Conservation (phyloP, 169 alveolate species). For the Amoebophrya sp. region DNA sequence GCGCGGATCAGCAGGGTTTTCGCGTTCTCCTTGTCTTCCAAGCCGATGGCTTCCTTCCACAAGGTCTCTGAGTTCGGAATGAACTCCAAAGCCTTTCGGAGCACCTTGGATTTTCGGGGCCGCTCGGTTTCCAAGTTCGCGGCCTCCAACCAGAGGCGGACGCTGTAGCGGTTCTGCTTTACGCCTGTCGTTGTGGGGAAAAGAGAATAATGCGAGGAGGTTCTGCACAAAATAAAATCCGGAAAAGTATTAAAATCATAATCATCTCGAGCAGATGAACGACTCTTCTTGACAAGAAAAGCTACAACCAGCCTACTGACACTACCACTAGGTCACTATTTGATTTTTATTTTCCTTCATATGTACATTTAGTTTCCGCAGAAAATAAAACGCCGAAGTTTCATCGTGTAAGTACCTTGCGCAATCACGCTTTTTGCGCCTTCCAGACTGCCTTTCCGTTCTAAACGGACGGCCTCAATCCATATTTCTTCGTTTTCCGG, state of each 20-base stretch:
- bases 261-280: too few species aligned
- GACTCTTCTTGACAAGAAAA: too few species aligned
- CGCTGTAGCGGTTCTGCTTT: constrained; percentile 22
- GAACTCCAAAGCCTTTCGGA: constrained; percentile 89
- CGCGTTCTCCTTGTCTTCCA: constrained; percentile 87
- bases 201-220: neutral
- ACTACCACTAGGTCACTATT: too few species aligned
- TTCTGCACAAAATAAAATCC: neutral
- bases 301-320: too few species aligned
- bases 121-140: constrained; percentile 78
- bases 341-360: too few species aligned
- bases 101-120: constrained; percentile 72
- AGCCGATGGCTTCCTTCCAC: constrained; percentile 93
- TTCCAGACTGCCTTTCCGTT: constrained; percentile 67
- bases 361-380: too few species aligned
- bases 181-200: constrained; percentile 37
- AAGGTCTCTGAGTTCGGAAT: constrained; percentile 87
- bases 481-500: constrained; percentile 96
- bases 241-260: neutral
- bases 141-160: constrained; percentile 92
- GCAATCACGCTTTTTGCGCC: constrained; percentile 85
- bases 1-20: constrained; percentile 86
- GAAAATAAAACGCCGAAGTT: too few species aligned
- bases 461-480: constrained; percentile 96
- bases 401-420: constrained; percentile 6